These are phyloP conservation scores for Earliella scabrosa DNA, from an alignment of 1,284 basidiomycete genomes.

Conservation along the genomic window DNA sequence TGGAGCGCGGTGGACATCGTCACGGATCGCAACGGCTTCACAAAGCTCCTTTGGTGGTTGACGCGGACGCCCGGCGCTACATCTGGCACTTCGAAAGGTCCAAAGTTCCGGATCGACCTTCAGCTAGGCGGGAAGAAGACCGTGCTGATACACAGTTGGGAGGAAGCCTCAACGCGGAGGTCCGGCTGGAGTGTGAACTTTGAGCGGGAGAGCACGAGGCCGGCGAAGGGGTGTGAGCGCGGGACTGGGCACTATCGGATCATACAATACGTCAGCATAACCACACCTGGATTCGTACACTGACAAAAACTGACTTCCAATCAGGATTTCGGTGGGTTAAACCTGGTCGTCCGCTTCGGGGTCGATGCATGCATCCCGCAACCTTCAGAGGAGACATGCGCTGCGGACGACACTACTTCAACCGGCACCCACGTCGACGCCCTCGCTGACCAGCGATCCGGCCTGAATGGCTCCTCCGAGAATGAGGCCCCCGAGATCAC, in stretches of 20 bases:
- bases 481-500: slow-evolving; percentile 31
- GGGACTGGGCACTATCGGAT: slow-evolving; percentile 56
- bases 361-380: slow-evolving; percentile 33
- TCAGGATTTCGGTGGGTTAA: slow-evolving; percentile 32
- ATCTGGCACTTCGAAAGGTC: slow-evolving; percentile 19
- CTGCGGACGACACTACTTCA: not conserved
- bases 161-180: slow-evolving; percentile 6
- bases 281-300: no score
- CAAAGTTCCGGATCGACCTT: slow-evolving; percentile 57
- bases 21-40: slow-evolving; percentile 59
- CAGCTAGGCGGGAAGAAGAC: slow-evolving; percentile 57
- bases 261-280: slow-evolving; percentile 48
- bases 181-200: slow-evolving; percentile 51
- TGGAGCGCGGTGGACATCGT: slow-evolving; percentile 57
- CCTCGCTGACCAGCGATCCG: slow-evolving; percentile 37
- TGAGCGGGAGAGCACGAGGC: slow-evolving; percentile 49
- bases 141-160: slow-evolving; percentile 47
- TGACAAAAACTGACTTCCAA: no score
- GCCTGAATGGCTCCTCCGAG: slow-evolving; percentile 27
- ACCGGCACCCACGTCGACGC: slow-evolving; percentile 37
- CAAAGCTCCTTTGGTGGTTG: slow-evolving; percentile 62
- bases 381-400: no score
- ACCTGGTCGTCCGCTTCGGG: slow-evolving; percentile 34
- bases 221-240: slow-evolving; percentile 44
- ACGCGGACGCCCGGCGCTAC: slow-evolving; percentile 25